phyloP scores from a whole-genome alignment of 202 grass and related monocot genomes.

The Schoenoplectus triqueter region DNA sequence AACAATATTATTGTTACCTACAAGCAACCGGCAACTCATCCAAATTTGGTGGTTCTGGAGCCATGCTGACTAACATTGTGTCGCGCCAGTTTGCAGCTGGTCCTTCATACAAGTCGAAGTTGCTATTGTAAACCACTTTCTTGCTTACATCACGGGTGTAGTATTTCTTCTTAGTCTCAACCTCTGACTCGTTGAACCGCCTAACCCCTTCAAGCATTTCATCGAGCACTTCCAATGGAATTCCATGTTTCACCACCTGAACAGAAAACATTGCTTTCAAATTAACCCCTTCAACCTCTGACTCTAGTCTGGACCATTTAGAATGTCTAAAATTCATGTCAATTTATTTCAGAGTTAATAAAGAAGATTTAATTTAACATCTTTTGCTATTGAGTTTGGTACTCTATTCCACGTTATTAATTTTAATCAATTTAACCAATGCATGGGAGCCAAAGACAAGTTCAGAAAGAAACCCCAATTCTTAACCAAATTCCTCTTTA shows the following conservation, averaged over 20 bases:
- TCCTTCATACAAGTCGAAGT: conserved; percentile 30
- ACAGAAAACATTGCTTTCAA: conserved; percentile 11
- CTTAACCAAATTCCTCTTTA: too few relatives aligned
- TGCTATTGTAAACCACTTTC: conserved; percentile 19
- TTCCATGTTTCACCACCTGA: conserved; percentile 47
- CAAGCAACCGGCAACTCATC: conserved; percentile 5
- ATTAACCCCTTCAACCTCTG: too few relatives aligned
- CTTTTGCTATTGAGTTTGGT: not conserved
- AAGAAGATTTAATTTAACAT: too few relatives aligned
- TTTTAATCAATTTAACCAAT: too few relatives aligned
- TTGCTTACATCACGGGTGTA: conserved; percentile 38
- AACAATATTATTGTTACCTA: not conserved
- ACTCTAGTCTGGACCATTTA: too few relatives aligned
- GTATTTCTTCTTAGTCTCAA: conserved; percentile 35
- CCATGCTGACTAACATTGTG: conserved; percentile 32
- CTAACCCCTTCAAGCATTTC: conserved; percentile 33
- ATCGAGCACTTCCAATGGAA: conserved; percentile 6
- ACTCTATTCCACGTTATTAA: not conserved
- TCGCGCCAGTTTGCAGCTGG: conserved; percentile 39
- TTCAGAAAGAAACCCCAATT: too few relatives aligned
- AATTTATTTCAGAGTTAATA: too few relatives aligned
- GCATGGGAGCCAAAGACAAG: too few relatives aligned
- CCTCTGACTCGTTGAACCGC: conserved; percentile 35
- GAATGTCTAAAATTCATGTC: too few relatives aligned
- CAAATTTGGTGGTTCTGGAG: conserved; percentile 14